Evolutionary conservation across 805 yeast genomes (phyloP).

Genomic region (Candida railenensis): DNA sequence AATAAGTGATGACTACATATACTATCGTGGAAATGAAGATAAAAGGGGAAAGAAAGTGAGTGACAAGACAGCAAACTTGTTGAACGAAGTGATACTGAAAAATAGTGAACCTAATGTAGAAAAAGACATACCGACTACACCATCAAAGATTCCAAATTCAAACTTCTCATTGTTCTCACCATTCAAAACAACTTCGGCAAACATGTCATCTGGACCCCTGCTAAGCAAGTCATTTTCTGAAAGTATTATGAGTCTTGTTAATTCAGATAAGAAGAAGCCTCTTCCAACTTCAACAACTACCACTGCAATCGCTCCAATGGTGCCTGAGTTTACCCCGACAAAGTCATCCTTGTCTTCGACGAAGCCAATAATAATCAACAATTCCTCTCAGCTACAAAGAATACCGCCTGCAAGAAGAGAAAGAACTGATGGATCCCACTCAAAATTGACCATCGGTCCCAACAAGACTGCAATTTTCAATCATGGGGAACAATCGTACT

Average conservation of each 20-base stretch:
- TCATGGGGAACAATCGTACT: conserved; percentile 43
- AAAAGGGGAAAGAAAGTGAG: not conserved
- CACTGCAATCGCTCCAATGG: conserved; percentile 2
- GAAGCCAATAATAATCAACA: conserved; percentile 24
- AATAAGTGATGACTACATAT: conserved; percentile 6
- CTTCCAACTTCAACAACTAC: not conserved
- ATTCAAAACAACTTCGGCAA: conserved; percentile 5
- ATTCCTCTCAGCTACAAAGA: conserved; percentile 30
- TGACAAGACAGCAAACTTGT: conserved; percentile 4
- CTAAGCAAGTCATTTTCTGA: conserved; percentile 28
- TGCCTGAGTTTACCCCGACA: no score
- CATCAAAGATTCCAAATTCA: conserved; percentile 8
- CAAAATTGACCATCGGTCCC: conserved; percentile 41
- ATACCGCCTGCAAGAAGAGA: conserved; percentile 22
- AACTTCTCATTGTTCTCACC: conserved; percentile 22
- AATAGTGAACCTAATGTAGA: conserved; percentile 1
- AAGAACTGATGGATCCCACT: conserved; percentile 35
- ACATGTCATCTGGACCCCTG: not conserved
- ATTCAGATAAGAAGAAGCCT: conserved; percentile 9
- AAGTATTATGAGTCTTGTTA: conserved; percentile 25
- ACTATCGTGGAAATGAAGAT: conserved; percentile 3
- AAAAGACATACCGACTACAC: conserved; percentile 4
- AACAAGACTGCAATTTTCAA: conserved; percentile 39
- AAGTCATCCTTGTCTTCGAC: not conserved
- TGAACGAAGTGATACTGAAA: conserved; percentile 18